Base-by-base conservation (phyloP, 371 early-diverging fungal genomes). In the Lichtheimia ramosa region DNA sequence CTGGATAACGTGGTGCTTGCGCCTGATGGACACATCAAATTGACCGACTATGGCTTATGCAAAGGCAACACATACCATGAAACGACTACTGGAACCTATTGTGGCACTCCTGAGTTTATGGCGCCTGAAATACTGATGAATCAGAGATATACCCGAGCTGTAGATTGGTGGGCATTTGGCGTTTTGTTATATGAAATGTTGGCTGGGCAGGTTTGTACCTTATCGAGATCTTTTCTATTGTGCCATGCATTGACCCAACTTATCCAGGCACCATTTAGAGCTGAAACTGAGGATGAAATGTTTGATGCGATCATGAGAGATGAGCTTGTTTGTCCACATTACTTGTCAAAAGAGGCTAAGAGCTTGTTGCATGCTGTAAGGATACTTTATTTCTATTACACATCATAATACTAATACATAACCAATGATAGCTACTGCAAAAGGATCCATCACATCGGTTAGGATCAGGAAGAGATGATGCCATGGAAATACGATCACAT, bases 151-250 rank as follows among this genome's bases (percentile, higher is more conserved):
- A 92, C 91, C 23, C 89, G 90, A 42, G 79, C 83, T 15, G 94
- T 92, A 7, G 98, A 97, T 71, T 94, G 95, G 91, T 97, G 98
- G 98, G 89, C 94, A 3, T 82, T 93, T 34, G 98, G 96, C 52
- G 91, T 96, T 24, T 78, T 96, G 53, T 79, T 96, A 21, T 96
- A 92, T 79, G 98, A 99, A 78, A 96, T 99, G 96, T 73, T 97
- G 51, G 77, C 94, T 42, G 97, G 98, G 34, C 93, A 85, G 74
- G 74, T 70, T 66, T 27, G 25, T 25, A 3, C 5, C 20, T 15
- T 16, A 6, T 39, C 3, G 18, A 42, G 51, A 39, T 13, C 6
- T 8, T 25, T 25, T 6, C n/a, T 16, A 20, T 16, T 14, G n/a
- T 10, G 20, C 14, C 21, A 10, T 14, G 25, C 12, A 24, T 23